A percentile compares a stretch with the other conserved stretches of the same genome.
Evolutionary conservation across 2,329 filamentous ascomycete species (phyloP).

Genomic region (Mollisiaceae sp.): DNA sequence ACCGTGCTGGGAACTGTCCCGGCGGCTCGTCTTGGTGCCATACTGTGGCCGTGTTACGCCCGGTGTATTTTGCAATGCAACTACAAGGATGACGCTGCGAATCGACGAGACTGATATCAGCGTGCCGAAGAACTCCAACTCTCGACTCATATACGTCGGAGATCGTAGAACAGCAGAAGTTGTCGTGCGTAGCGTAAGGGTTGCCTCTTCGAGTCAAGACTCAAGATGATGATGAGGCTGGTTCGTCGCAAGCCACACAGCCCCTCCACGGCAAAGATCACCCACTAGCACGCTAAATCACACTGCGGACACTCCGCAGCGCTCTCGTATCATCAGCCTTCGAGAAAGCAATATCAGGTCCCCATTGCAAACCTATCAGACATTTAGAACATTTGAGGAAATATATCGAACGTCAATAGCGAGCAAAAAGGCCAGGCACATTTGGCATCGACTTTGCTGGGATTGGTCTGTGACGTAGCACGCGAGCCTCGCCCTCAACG

Average conservation of each 20-base stretch:
- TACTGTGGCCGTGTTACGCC: background rate
- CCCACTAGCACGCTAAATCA: constrained; percentile 10
- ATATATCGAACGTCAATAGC: constrained; percentile 10
- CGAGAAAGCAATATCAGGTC: background rate
- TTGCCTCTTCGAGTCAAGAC: constrained; percentile 20
- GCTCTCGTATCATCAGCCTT: background rate
- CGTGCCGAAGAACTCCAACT: background rate
- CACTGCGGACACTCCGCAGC: constrained; percentile 1
- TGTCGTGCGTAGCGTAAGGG: constrained; percentile 8
- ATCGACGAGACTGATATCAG: background rate
- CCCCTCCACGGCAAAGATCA: constrained; percentile 16
- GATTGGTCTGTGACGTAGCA: constrained; percentile 4
- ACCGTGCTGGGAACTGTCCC: background rate
- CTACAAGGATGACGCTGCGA: background rate
- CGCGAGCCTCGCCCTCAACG: constrained; percentile 10
- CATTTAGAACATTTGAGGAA: background rate
- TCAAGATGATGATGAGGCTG: constrained; percentile 19
- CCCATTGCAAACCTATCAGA: background rate
- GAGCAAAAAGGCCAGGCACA: background rate
- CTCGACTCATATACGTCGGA: background rate
- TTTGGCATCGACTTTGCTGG: background rate
- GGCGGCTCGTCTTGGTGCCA: background rate
- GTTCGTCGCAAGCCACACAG: constrained; percentile 21
- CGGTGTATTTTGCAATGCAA: background rate
- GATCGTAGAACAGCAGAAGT: background rate